A percentile compares a stretch with the other conserved stretches of the same genome.
These are phyloP conservation scores for Nephelium lappaceum DNA, from an alignment of 345 rosid species.

Conservation along the genomic window DNA sequence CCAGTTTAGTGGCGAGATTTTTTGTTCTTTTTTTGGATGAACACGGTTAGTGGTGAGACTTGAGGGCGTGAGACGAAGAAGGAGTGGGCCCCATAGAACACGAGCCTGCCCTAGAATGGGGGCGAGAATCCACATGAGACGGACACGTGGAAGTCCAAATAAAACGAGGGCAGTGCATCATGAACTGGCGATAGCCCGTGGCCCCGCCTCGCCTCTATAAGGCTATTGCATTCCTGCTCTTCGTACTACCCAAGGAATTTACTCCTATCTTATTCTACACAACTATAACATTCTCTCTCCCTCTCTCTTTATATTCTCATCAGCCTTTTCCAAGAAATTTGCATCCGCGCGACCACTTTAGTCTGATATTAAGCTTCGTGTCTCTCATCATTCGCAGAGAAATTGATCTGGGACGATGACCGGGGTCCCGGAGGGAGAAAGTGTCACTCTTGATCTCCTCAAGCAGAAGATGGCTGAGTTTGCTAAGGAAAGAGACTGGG, in stretches of 20 bases:
- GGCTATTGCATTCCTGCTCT: not conserved
- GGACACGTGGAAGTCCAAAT: slow-evolving; percentile 4
- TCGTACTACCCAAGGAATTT: too few species aligned
- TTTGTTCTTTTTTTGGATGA: too few species aligned
- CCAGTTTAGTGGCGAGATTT: too few species aligned
- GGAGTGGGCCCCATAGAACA: not conserved
- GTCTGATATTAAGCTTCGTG: too few species aligned
- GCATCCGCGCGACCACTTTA: not conserved
- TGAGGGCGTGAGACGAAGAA: not conserved
- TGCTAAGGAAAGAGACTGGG: slow-evolving; percentile 87
- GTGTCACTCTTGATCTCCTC: slow-evolving; percentile 68
- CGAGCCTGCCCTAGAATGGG: slow-evolving; percentile 5
- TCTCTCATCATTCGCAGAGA: not conserved
- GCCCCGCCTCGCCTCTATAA: too few species aligned
- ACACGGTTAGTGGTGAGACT: too few species aligned
- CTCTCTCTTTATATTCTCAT: not conserved
- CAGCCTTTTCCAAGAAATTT: slow-evolving; percentile 18
- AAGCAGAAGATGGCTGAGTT: slow-evolving; percentile 74
- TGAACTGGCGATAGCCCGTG: slow-evolving; percentile 8
- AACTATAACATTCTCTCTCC: not conserved
- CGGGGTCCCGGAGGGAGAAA: slow-evolving; percentile 34
- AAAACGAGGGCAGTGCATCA: too few species aligned
- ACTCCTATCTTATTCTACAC: not conserved
- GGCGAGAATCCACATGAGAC: not conserved
- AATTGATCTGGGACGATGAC: slow-evolving; percentile 11